Base-by-base conservation (phyloP, 768 basidiomycete species). In the Lepiota brunneoincarnata region DNA sequence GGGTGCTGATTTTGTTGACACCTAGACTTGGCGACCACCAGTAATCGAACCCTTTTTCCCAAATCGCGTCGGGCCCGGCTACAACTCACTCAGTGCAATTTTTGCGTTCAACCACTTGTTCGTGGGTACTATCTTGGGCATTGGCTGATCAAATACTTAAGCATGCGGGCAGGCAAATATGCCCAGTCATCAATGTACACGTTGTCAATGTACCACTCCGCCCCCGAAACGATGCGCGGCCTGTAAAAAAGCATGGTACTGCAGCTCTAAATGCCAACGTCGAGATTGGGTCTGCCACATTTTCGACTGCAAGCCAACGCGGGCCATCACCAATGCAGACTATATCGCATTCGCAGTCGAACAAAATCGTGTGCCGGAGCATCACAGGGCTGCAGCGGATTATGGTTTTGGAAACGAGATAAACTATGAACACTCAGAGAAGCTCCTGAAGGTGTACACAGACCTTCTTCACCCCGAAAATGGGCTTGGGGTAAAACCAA, bases 341-440 rank as follows among this genome's bases (percentile, higher is more conserved):
- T 57, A 68, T 51, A 66, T 76, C 28, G 61, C 63, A 0, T 64
- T 60, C 21, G 71, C 71, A 10, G 61, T 59, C 20, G 40, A 58
- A 17, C 6, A 49, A 34, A 55, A 71, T 45, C 31, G 50, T 6
- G 17, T 71, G 7, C 75, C 73, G 4, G 59, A 63, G 5, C 58
- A 74, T 56, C 28, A 48, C 0, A 64, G 70, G 47, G 74, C 75
- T 10, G 51, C 62, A 14, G 24, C 57, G 21, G 72, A 74, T 49
- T 75, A 69, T 51, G 73, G 75, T 2, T 74, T 76, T 42, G 37
- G 49, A 2, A 61, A 60, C 7, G 66, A 64, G 1, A 36, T 61
- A 15, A 10, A 31, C 7, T 9, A 6, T 9, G 3, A 6, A 9
- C 7, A 31, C 4, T 54, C 58, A 3, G 35, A 40, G 7, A 59